Evolutionary conservation across 345 rosid species (phyloP).

Genomic region (Eucalyptus lansdowneana): DNA sequence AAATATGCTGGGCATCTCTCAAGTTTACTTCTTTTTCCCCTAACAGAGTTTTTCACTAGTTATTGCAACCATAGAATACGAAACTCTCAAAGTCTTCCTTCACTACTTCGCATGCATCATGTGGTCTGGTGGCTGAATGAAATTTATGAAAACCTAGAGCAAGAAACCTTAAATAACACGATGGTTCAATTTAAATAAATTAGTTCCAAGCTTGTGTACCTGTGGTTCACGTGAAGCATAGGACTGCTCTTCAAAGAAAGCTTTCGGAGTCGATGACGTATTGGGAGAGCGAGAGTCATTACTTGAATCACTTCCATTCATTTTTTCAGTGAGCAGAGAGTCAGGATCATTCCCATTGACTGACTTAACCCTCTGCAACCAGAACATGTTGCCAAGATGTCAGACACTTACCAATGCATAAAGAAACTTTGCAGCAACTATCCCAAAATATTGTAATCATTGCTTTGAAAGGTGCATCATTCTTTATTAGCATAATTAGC

Average conservation of each 20-base stretch:
- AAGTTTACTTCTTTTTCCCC: not conserved
- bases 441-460: not conserved
- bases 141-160: not conserved
- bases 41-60: not conserved
- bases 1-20: not conserved
- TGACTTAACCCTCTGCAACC: slow-evolving; percentile 50
- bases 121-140: not conserved
- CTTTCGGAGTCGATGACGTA: slow-evolving; percentile 24
- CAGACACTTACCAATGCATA: not conserved
- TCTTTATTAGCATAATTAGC: not conserved
- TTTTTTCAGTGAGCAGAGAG: slow-evolving; percentile 17
- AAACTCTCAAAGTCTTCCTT: not conserved
- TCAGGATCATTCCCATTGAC: slow-evolving; percentile 52
- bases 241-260: slow-evolving; percentile 29
- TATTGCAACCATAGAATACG: not conserved
- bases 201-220: slow-evolving; percentile 21
- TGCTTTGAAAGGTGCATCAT: not conserved
- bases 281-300: slow-evolving; percentile 17
- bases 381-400: not conserved
- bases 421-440: not conserved
- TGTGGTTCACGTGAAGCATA: slow-evolving; percentile 24
- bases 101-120: not conserved
- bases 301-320: slow-evolving; percentile 40
- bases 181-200: not conserved
- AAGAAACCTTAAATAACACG: not conserved